A percentile compares a stretch with the other conserved stretches of the same genome.
Evolutionary conservation across 371 early-diverging fungal species (phyloP).

Genomic region (Fennellomyces sp.): DNA sequence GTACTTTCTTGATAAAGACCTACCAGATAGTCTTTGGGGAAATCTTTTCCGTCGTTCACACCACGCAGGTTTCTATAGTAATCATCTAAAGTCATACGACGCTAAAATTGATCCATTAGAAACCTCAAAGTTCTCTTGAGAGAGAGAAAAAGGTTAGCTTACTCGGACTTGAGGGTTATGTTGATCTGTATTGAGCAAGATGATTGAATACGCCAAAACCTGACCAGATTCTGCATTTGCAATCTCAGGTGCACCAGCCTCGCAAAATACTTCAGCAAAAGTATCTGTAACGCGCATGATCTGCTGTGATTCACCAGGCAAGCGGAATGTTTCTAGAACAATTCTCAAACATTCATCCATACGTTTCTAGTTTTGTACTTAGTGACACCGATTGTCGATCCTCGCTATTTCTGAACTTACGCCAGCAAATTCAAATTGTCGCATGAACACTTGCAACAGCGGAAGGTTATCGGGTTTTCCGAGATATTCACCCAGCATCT

Average conservation of each 20-base stretch:
- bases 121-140: not conserved
- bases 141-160: constrained; percentile 10
- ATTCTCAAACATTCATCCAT: constrained; percentile 88
- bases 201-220: constrained; percentile 85
- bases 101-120: constrained; percentile 20
- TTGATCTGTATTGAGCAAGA: constrained; percentile 95
- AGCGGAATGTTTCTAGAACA: constrained; percentile 84
- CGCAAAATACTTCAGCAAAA: constrained; percentile 82
- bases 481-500: constrained; percentile 85
- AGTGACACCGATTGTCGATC: not conserved
- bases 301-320: constrained; percentile 95
- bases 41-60: constrained; percentile 76
- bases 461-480: constrained; percentile 83
- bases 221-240: constrained; percentile 76
- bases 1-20: not conserved
- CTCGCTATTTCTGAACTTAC: constrained; percentile 34
- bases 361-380: constrained; percentile 51
- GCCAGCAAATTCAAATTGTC: constrained; percentile 83
- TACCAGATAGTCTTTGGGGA: constrained; percentile 73
- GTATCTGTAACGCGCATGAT: constrained; percentile 90
- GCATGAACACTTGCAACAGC: constrained; percentile 77
- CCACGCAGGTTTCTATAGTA: constrained; percentile 83
- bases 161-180: constrained; percentile 86
- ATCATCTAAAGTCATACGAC: constrained; percentile 86
- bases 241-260: constrained; percentile 64